These are phyloP conservation scores for Xylariaceae sp. DNA, from an alignment of 2,329 filamentous ascomycete species.

Conservation along the genomic window DNA sequence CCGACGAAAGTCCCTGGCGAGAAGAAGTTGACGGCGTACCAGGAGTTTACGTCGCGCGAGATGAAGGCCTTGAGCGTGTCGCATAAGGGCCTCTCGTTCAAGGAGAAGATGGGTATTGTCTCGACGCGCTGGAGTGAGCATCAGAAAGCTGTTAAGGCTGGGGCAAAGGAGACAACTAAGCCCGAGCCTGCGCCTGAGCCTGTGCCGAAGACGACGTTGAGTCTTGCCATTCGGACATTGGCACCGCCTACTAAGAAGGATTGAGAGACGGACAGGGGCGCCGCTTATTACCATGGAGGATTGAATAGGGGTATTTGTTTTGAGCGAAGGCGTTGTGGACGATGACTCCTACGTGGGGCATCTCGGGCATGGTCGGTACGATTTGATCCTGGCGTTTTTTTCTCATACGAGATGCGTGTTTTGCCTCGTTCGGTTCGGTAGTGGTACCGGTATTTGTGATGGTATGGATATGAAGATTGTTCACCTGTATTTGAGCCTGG, in stretches of 20 bases:
- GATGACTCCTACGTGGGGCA: too few relatives aligned
- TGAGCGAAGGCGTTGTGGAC: neutral
- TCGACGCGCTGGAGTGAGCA: constrained; percentile 57
- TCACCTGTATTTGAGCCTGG: too few relatives aligned
- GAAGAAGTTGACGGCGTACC: constrained; percentile 36
- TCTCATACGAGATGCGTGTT: too few relatives aligned
- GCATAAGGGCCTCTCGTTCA: constrained; percentile 42
- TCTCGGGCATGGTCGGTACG: too few relatives aligned
- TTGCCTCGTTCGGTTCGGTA: too few relatives aligned
- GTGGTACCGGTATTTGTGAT: too few relatives aligned
- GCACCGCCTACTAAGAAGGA: neutral
- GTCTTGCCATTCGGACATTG: neutral
- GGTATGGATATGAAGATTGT: too few relatives aligned
- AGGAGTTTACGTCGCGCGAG: constrained; percentile 26
- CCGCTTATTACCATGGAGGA: neutral
- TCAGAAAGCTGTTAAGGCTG: constrained; percentile 48
- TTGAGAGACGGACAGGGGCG: too few relatives aligned
- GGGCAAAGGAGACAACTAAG: constrained; percentile 47
- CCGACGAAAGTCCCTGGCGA: constrained; percentile 9
- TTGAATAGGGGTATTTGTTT: neutral
- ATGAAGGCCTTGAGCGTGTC: constrained; percentile 27
- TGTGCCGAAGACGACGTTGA: constrained; percentile 3
- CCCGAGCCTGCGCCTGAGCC: constrained; percentile 2
- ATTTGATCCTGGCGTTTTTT: too few relatives aligned
- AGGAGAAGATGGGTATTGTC: constrained; percentile 62